Conservation (phyloP, 78 protist species). For the Dictyostelium intermedium region DNA sequence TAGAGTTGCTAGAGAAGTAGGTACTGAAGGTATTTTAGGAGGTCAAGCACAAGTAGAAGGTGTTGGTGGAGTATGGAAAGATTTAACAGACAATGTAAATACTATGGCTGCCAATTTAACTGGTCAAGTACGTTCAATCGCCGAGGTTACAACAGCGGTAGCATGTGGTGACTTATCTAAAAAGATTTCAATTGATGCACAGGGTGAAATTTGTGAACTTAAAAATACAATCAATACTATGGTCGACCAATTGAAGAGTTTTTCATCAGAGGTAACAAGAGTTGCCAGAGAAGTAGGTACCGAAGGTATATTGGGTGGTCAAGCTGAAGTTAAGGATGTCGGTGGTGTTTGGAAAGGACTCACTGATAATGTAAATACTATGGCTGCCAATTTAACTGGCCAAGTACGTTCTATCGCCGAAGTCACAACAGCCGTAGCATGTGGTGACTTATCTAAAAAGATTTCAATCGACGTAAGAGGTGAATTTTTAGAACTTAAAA, state of each 20-base stretch:
- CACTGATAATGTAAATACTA: slow-evolving; percentile 66
- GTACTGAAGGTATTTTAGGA: slow-evolving; percentile 68
- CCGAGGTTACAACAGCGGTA: slow-evolving; percentile 73
- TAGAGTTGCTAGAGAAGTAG: slow-evolving; percentile 69
- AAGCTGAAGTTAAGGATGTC: slow-evolving; percentile 29
- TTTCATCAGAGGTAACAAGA: slow-evolving; percentile 58
- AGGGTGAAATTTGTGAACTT: slow-evolving; percentile 69
- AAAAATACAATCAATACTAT: slow-evolving; percentile 62
- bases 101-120: slow-evolving; percentile 76
- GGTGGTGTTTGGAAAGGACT: slow-evolving; percentile 60
- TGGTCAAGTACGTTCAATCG: slow-evolving; percentile 72
- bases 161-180: slow-evolving; percentile 75
- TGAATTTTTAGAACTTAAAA: slow-evolving; percentile 47
- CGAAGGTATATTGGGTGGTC: slow-evolving; percentile 63
- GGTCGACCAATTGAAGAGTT: slow-evolving; percentile 53
- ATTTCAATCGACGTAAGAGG: slow-evolving; percentile 25
- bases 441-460: slow-evolving; percentile 55
- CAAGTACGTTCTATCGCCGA: slow-evolving; percentile 57
- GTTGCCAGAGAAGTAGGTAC: slow-evolving; percentile 72
- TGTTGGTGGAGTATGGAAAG: slow-evolving; percentile 47
- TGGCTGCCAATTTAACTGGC: slow-evolving; percentile 68
- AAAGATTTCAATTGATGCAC: slow-evolving; percentile 30
- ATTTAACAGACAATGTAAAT: slow-evolving; percentile 63
- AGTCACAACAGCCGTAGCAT: slow-evolving; percentile 70
- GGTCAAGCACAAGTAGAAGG: slow-evolving; percentile 62